phyloP scores from a whole-genome alignment of 1,284 basidiomycete species.

The Porogramme epimiltina region DNA sequence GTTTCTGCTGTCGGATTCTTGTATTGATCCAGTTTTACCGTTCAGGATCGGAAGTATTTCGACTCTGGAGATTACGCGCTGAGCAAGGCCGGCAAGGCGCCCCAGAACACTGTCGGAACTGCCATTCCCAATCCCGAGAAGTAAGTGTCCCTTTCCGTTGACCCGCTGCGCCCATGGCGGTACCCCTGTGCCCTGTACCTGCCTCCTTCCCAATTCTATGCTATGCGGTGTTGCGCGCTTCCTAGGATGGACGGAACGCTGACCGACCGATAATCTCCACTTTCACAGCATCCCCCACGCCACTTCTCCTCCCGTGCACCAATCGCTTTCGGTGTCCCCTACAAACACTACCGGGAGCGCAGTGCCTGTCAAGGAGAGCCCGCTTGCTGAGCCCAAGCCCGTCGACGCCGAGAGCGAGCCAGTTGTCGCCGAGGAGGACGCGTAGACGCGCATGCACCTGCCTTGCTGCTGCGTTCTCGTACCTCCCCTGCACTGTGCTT shows the following conservation, averaged over 20 bases:
- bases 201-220: not conserved
- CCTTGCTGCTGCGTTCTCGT: not conserved
- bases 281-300: constrained; percentile 72
- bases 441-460: not conserved
- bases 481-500: not conserved
- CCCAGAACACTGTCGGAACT: constrained; percentile 88
- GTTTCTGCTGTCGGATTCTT: constrained; percentile 3
- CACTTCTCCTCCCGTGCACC: constrained; percentile 58
- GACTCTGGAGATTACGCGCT: constrained; percentile 97
- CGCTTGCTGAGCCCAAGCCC: constrained; percentile 40
- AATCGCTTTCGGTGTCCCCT: constrained; percentile 68
- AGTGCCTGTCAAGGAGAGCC: constrained; percentile 67
- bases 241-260: not conserved
- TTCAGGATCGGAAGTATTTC: constrained; percentile 95
- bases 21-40: not conserved
- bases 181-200: not conserved
- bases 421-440: not conserved
- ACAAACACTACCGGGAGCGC: constrained; percentile 51
- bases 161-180: not conserved
- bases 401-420: constrained; percentile 11
- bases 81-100: constrained; percentile 90
- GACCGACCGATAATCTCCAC: constrained; percentile 6
- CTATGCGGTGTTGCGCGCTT: not conserved
- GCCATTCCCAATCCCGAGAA: constrained; percentile 95
- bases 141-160: constrained; percentile 47